These are phyloP conservation scores for Fusarium solani-melongenae DNA, from an alignment of 2,329 filamentous ascomycete species.

Conservation along the genomic window DNA sequence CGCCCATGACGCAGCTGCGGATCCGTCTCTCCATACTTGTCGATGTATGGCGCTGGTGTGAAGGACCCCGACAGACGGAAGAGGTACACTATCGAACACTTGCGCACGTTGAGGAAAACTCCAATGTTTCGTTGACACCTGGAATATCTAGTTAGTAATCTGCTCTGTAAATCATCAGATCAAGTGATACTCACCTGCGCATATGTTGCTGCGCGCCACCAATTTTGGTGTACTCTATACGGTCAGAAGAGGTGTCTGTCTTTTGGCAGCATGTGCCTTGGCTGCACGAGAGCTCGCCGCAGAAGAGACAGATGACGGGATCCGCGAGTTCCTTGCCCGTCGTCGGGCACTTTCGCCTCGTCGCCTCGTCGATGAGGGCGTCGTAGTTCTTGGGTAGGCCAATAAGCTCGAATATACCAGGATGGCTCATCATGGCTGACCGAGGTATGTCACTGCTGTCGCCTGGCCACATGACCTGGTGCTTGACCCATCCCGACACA, in stretches of 20 bases:
- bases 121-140: conserved; percentile 91
- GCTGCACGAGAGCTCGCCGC: conserved; percentile 95
- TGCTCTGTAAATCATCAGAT: background rate
- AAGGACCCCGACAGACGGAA: conserved; percentile 86
- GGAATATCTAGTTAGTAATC: conserved; percentile 20
- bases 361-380: conserved; percentile 90
- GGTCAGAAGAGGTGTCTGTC: conserved; percentile 59
- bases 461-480: conserved; percentile 62
- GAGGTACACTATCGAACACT: conserved; percentile 91
- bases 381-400: conserved; percentile 94
- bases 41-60: conserved; percentile 90
- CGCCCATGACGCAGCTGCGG: conserved; percentile 88
- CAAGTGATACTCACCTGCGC: conserved; percentile 70
- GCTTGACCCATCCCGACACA: conserved; percentile 78
- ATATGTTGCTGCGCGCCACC: conserved; percentile 94
- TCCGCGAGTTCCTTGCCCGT: conserved; percentile 93
- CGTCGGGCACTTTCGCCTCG: conserved; percentile 83
- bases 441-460: conserved; percentile 45
- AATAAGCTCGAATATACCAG: conserved; percentile 92
- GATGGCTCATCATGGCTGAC: conserved; percentile 75
- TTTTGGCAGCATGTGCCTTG: conserved; percentile 92
- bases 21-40: conserved; percentile 95
- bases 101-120: conserved; percentile 96
- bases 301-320: conserved; percentile 92
- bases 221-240: conserved; percentile 61